Percentiles rank a stretch among this genome's conserved stretches.
Conservation (phyloP, 176 grass and related monocot genomes). For the Cenchrus americanus region DNA sequence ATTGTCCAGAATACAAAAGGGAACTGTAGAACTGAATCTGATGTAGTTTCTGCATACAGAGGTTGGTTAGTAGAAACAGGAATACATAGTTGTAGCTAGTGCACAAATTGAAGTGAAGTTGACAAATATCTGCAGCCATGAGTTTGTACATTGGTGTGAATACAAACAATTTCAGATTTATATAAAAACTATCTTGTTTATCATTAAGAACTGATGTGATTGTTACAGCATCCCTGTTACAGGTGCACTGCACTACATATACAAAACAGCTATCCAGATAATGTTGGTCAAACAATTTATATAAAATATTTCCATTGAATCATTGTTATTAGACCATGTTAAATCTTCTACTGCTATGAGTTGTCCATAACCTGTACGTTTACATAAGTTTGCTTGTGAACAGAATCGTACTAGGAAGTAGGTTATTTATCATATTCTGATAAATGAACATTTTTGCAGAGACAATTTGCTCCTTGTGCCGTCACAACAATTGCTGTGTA, state of each 20-base stretch:
- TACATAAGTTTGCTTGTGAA: neutral
- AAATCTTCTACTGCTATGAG: neutral
- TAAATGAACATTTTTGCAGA: conserved; percentile 28
- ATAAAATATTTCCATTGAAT: neutral
- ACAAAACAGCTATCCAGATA: neutral
- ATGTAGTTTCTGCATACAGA: neutral
- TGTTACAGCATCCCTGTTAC: neutral
- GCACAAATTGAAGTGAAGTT: neutral
- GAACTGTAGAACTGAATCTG: neutral
- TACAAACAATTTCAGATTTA: conserved; percentile 14
- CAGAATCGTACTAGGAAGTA: neutral
- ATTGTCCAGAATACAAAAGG: neutral
- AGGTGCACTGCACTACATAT: neutral
- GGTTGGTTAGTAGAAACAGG: neutral
- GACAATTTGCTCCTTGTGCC: conserved; percentile 36
- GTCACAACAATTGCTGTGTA: conserved; percentile 39
- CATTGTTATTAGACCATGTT: neutral
- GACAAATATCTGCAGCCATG: neutral
- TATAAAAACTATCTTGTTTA: neutral
- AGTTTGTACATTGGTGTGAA: neutral
- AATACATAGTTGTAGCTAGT: neutral
- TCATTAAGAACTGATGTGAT: neutral
- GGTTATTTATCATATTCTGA: neutral
- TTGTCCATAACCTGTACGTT: neutral
- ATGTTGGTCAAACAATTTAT: neutral